These are phyloP conservation scores for Diaporthe vaccinii DNA, from an alignment of 2,329 filamentous ascomycete species.

Conservation along the genomic window DNA sequence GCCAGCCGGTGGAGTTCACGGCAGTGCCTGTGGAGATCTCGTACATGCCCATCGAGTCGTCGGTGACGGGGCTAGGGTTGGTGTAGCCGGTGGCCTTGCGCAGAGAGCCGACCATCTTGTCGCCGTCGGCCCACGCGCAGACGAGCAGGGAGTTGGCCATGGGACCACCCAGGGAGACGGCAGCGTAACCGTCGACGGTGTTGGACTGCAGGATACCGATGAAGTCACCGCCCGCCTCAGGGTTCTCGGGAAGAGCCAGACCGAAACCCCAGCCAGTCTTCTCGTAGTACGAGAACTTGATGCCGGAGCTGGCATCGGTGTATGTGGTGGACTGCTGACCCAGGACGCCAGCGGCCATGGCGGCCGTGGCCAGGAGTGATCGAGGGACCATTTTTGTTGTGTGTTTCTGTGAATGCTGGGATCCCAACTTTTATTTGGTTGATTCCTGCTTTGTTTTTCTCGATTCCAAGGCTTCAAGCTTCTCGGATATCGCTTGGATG, in stretches of 20 bases:
- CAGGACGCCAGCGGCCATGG: conserved; percentile 38
- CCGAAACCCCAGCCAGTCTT: conserved; percentile 53
- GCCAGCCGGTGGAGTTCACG: conserved; percentile 61
- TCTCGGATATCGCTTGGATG: conserved; percentile 32
- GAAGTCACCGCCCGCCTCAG: conserved; percentile 60
- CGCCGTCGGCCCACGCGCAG: conserved; percentile 58
- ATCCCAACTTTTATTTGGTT: background rate
- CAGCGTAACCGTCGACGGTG: conserved; percentile 62
- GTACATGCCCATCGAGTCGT: conserved; percentile 51
- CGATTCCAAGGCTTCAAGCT: conserved; percentile 20
- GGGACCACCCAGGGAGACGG: conserved; percentile 56
- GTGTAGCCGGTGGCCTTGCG: conserved; percentile 52
- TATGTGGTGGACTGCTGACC: conserved; percentile 35
- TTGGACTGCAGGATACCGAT: conserved; percentile 65
- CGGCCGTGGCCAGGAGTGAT: conserved; percentile 37
- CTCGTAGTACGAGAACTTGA: conserved; percentile 41
- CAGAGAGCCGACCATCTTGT: conserved; percentile 49
- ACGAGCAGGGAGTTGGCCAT: conserved; percentile 61
- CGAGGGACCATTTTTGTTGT: conserved; percentile 20
- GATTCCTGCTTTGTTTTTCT: conserved; percentile 10
- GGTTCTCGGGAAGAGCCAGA: conserved; percentile 63
- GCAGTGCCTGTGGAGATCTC: conserved; percentile 60
- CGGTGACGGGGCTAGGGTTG: conserved; percentile 55
- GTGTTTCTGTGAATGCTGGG: conserved; percentile 5
- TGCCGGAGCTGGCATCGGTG: conserved; percentile 37